These are phyloP conservation scores for Castanea crenata DNA, from an alignment of 306 rosid genomes.

Conservation along the genomic window DNA sequence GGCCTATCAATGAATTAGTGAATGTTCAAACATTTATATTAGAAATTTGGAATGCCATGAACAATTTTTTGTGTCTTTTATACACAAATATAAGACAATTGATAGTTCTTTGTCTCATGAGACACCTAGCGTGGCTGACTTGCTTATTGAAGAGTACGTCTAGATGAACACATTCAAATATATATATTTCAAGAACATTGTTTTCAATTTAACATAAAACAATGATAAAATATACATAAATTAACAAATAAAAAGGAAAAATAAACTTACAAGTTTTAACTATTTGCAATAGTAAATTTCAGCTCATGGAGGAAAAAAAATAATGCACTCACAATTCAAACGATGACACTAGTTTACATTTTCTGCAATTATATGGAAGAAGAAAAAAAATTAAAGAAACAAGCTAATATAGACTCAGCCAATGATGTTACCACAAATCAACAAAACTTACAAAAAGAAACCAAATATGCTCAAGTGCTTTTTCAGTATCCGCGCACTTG, in stretches of 20 bases:
- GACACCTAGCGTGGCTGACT: background rate
- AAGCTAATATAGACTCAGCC: constrained; percentile 8
- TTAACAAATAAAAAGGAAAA: background rate
- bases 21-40: background rate
- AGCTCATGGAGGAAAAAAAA: background rate
- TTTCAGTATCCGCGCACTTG: constrained; percentile 26
- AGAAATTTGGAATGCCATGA: background rate
- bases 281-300: background rate
- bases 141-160: background rate
- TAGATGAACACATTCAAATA: background rate
- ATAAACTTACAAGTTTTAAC: background rate
- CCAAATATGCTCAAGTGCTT: background rate
- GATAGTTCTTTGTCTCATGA: background rate
- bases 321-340: background rate
- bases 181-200: background rate
- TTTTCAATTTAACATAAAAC: background rate
- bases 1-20: background rate
- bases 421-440: constrained; percentile 19
- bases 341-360: constrained; percentile 6
- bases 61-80: background rate
- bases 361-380: constrained; percentile 1
- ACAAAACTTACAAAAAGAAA: background rate
- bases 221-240: background rate
- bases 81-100: background rate
- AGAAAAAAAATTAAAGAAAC: constrained; percentile 5